Evolutionary conservation across 2,329 filamentous ascomycete genomes (phyloP), one percentile per base, ranked within the genome.

Genomic region (Fusarium sp.): DNA sequence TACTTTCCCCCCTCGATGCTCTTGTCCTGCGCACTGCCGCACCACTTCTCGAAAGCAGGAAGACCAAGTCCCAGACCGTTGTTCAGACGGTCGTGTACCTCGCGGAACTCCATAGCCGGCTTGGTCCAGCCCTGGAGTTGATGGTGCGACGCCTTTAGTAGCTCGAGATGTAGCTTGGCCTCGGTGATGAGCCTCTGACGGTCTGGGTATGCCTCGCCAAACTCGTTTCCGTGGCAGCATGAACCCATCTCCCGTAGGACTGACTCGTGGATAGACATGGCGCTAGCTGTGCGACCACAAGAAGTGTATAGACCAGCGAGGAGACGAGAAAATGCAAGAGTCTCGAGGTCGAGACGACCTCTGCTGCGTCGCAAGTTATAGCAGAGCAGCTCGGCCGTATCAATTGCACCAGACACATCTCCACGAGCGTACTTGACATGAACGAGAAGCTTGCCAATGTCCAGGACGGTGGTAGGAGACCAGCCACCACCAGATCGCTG

Each of bases 341-440:
- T 79, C 59, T 79, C 71, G 0, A 66, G 40, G 60, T 78, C 75
- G 20, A 79, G 76, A 7, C 75, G 73, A 2, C 77, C 77, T 12
- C 74, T 67, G 9, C 77, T 75, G 22, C 76, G 77, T 6, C 73
- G 66, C 35, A 79, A 55, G 69, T 79, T 79, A 62, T 79, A 79
- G 49, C 69, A 76, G 51, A 79, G 64, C 24, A 78, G 36, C 53
- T 76, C 72, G 4, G 73, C 73, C 16, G 75, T 79, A 36, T 73
- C 70, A 16, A 77, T 76, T 9, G 78, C 78, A 7, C 49, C 62
- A 4, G 40, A 58, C 1, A 66, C 49, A 24, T 77, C 61, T 6
- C 67, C 64, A 5, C 68, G 59, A 20, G 72, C 74, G 31, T 72
- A 40, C n/a, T 72, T 72, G 1, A 73, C 73, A 11, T 78, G 71